phyloP scores from a whole-genome alignment of 305 asterid species.

The Plantago coronopus region DNA sequence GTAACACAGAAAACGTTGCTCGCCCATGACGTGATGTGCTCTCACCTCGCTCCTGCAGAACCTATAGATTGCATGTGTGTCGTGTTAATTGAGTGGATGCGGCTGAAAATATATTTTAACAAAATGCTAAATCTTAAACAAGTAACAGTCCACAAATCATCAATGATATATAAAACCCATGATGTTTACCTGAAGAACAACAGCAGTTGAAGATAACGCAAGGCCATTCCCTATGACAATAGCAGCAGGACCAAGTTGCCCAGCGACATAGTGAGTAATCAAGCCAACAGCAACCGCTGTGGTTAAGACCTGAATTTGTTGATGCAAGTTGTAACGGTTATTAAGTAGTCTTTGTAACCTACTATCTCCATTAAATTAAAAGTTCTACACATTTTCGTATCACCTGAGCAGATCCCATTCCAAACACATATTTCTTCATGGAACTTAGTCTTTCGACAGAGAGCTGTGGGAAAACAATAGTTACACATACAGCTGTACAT shows the following conservation, averaged over 20 bases:
- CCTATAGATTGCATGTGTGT: constrained; percentile 50
- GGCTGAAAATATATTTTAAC: constrained; percentile 10
- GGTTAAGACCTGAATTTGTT: constrained; percentile 70
- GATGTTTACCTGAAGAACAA: constrained; percentile 83
- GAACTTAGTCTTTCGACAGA: constrained; percentile 98
- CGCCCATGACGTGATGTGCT: constrained; percentile 99
- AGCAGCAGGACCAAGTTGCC: constrained; percentile 94
- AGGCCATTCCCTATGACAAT: constrained; percentile 98
- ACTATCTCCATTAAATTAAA: constrained; percentile 11
- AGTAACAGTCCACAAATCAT: background rate
- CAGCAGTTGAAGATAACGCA: constrained; percentile 98
- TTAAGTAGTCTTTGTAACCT: constrained; percentile 8
- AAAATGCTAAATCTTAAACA: constrained; percentile 6
- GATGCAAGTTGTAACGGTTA: constrained; percentile 19
- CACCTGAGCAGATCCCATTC: constrained; percentile 99
- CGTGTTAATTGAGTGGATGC: constrained; percentile 25
- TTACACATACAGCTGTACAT: constrained; percentile 22
- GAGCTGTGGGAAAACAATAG: constrained; percentile 53
- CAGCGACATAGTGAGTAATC: constrained; percentile 69
- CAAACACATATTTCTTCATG: constrained; percentile 99
- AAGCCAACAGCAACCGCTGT: constrained; percentile 82
- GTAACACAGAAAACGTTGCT: constrained; percentile 94
- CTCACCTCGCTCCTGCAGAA: constrained; percentile 98
- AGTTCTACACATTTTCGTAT: constrained; percentile 26
- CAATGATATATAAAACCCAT: constrained; percentile 9